Percentiles rank a stretch among this genome's conserved stretches.
Evolutionary conservation across 140 eudicot species (phyloP).

Genomic region (Senecio squalidus): DNA sequence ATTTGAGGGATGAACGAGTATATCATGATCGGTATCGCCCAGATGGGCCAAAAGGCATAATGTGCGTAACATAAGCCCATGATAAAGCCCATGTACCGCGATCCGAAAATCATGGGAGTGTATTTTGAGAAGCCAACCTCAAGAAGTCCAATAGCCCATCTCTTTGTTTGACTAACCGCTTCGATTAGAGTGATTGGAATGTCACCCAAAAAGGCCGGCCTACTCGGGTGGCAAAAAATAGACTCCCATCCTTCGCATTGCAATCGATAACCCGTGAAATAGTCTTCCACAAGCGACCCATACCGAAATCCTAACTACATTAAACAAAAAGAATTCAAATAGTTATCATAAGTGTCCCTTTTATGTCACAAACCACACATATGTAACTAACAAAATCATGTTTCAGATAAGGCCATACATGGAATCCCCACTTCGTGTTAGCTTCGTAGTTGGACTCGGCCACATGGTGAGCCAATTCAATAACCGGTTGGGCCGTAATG

Average conservation of each 20-base stretch:
- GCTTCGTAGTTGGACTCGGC: conserved; percentile 49
- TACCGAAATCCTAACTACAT: conserved; percentile 66
- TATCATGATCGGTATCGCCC: conserved; percentile 50
- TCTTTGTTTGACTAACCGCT: conserved; percentile 43
- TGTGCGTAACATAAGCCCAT: conserved; percentile 54
- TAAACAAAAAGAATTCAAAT: background rate
- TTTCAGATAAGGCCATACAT: conserved; percentile 27
- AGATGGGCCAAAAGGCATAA: conserved; percentile 48
- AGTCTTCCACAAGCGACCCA: conserved; percentile 78
- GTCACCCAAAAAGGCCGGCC: conserved; percentile 69
- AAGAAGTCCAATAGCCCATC: conserved; percentile 71
- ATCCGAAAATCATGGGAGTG: conserved; percentile 41
- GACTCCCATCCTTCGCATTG: conserved; percentile 83
- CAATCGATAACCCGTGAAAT: conserved; percentile 49
- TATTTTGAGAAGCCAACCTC: conserved; percentile 46
- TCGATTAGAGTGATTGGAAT: conserved; percentile 57
- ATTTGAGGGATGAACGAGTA: conserved; percentile 68
- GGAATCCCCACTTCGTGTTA: conserved; percentile 56
- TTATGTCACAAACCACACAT: background rate
- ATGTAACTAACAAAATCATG: background rate
- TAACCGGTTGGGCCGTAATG: conserved; percentile 16
- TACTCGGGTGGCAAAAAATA: conserved; percentile 52
- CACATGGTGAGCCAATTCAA: conserved; percentile 47
- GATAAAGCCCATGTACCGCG: conserved; percentile 31
- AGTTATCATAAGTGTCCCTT: background rate